Percentiles rank a stretch among this genome's conserved stretches.
Conservation (phyloP, 257 asterid species). For the Cynanchum wilfordii region DNA sequence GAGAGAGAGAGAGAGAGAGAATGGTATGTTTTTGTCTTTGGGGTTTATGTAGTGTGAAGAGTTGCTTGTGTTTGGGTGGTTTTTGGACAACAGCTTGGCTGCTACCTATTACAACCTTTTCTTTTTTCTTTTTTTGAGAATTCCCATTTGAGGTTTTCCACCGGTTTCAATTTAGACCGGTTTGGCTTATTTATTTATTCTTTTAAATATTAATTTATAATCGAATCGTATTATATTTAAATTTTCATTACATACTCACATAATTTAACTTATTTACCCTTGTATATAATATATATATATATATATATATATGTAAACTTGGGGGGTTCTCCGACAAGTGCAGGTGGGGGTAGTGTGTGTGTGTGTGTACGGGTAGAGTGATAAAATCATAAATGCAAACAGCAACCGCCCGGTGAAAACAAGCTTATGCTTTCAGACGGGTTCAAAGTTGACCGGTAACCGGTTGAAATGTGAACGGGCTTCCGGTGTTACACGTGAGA, state of each 20-base stretch:
- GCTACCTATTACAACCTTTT: background rate
- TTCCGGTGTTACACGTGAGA: slow-evolving; percentile 32
- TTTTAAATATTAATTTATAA: too few relatives aligned
- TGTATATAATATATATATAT: too few relatives aligned
- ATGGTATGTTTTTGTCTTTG: slow-evolving; percentile 15
- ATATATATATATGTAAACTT: too few relatives aligned
- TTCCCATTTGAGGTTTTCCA: slow-evolving; percentile 4
- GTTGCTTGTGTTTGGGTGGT: slow-evolving; percentile 7
- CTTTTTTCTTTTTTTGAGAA: too few relatives aligned
- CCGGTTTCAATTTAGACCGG: slow-evolving; percentile 37
- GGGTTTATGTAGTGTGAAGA: slow-evolving; percentile 21
- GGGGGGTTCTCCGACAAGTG: slow-evolving; percentile 12
- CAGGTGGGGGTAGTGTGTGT: slow-evolving; percentile 40
- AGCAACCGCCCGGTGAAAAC: slow-evolving; percentile 28
- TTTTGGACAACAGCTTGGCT: slow-evolving; percentile 24
- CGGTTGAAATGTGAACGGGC: slow-evolving; percentile 41
- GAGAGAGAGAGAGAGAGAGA: slow-evolving; percentile 5
- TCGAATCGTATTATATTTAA: too few relatives aligned
- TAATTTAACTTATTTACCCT: too few relatives aligned
- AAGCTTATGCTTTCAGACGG: slow-evolving; percentile 35
- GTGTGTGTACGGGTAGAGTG: slow-evolving; percentile 44
- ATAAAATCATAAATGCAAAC: background rate
- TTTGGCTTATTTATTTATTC: too few relatives aligned
- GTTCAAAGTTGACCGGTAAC: slow-evolving; percentile 46
- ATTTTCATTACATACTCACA: too few relatives aligned